Evolutionary conservation across 2,329 filamentous ascomycete genomes (phyloP), one percentile per base, ranked within the genome.

Genomic region (Cladosporium sphaerospermum): DNA sequence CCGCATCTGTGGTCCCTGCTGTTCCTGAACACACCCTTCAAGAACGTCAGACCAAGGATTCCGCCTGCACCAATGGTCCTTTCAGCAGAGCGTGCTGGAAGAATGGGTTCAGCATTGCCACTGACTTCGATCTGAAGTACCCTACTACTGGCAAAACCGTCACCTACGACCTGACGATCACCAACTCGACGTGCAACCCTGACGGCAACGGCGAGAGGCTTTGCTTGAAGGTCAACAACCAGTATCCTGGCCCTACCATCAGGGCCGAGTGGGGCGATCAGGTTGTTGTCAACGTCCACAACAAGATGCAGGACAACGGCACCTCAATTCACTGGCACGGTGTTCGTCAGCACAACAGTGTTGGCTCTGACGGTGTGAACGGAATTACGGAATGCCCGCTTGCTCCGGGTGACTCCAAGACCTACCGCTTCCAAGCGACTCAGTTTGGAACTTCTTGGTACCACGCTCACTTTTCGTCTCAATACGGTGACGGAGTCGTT

Each of bases 311-410:
- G 8, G 63, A 74, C 56, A 85, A 85, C 56, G 81, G 81, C 32
- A 84, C 81, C 7, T 74, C 74, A 8, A 78, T 85, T 14, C 83
- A 86, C 62, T 85, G 76, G 69, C 82, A 86, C 60, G 83, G 81
- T 18, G 69, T 86, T 33, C 75, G 79, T 6, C 80, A 85, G 61
- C 71, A 75, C 55, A 70, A 75, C 61, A 78, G 73, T 45, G 79
- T 78, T 58, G 70, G 76, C 51, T 72, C 78, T 48, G 82, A 85
- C 58, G 83, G 83, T 51, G 80, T 83, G 3, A 69, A 69, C 28
- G 75, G 75, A 42, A 62, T 75, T 9, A 74, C 73, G 1, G 71
- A 75, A 55, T 75, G 72, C 55, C 71, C 69, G 1, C 69, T 76
- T 19, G 71, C 79, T 0, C 77, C 79, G 0, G 78, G 78, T 0